Conservation (phyloP, 441 rosid genomes). For the Biscutella laevigata region DNA sequence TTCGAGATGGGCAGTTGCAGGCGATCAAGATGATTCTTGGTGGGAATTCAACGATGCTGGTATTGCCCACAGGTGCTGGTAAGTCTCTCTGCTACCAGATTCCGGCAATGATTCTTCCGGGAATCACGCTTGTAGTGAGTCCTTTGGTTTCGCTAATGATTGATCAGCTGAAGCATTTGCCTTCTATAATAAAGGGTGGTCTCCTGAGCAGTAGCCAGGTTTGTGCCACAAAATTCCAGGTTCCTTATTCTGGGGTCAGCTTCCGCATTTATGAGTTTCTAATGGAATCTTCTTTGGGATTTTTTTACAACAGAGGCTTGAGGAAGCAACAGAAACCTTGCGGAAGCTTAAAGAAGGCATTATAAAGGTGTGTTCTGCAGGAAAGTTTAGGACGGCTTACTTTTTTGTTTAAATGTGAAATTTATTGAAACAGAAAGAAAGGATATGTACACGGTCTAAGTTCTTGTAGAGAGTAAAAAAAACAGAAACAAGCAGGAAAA, state of each 20-base stretch:
- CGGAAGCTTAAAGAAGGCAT: conserved; percentile 55
- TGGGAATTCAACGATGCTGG: conserved; percentile 67
- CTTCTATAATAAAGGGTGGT: conserved; percentile 54
- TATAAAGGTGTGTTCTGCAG: conserved; percentile 45
- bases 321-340: conserved; percentile 66
- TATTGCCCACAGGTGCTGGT: conserved; percentile 88
- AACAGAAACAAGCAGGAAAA: too few relatives aligned
- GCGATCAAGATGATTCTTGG: conserved; percentile 62
- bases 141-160: conserved; percentile 92
- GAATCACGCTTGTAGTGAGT: conserved; percentile 77
- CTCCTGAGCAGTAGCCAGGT: conserved; percentile 81
- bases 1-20: conserved; percentile 72
- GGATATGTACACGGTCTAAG: too few relatives aligned
- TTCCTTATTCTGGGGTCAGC: not conserved
- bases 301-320: conserved; percentile 40
- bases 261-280: conserved; percentile 1
- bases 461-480: too few relatives aligned
- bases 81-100: conserved; percentile 90
- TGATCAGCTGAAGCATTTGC: conserved; percentile 87
- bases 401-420: too few relatives aligned
- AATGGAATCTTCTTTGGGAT: not conserved
- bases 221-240: not conserved
- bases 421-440: too few relatives aligned
- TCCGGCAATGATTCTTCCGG: conserved; percentile 70
- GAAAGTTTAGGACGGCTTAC: not conserved